Evolutionary conservation across 805 yeast species (phyloP).

Genomic region (Clavispora fructus): DNA sequence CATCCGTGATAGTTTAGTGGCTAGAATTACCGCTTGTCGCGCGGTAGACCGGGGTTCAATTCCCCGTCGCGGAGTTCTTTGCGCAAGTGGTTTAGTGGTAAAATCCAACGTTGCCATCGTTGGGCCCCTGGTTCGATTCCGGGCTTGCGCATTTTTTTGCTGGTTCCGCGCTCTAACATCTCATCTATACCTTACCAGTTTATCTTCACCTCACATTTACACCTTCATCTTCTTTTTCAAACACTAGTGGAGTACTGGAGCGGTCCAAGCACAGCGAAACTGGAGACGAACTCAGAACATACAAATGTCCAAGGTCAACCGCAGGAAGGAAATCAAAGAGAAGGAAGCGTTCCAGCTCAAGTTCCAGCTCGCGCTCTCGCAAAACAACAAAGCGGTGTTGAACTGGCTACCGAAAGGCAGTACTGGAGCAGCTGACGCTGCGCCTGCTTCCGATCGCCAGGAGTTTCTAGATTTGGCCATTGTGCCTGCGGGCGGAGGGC

Average conservation of each 20-base stretch:
- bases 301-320: slow-evolving; percentile 17
- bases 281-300: no score
- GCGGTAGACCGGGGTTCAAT: slow-evolving; percentile 23
- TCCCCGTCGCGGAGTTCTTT: slow-evolving; percentile 19
- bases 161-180: background rate
- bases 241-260: no score
- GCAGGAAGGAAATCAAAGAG: slow-evolving; percentile 40
- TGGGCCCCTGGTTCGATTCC: slow-evolving; percentile 21
- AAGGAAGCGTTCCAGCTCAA: slow-evolving; percentile 44
- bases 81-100: slow-evolving; percentile 19
- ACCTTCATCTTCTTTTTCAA: background rate
- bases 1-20: slow-evolving; percentile 21
- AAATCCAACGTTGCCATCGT: slow-evolving; percentile 19
- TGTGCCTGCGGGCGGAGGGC: slow-evolving; percentile 27
- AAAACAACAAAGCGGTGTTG: slow-evolving; percentile 28
- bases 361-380: slow-evolving; percentile 39
- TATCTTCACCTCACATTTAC: background rate
- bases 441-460: slow-evolving; percentile 1
- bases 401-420: slow-evolving; percentile 31
- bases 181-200: background rate
- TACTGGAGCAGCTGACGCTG: background rate
- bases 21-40: slow-evolving; percentile 23
- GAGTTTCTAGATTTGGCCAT: slow-evolving; percentile 31
- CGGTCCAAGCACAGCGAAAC: no score
- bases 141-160: slow-evolving; percentile 14